Base-by-base conservation (phyloP, 352 stramenopile species). In the Phytopythium chamaehyphon region DNA sequence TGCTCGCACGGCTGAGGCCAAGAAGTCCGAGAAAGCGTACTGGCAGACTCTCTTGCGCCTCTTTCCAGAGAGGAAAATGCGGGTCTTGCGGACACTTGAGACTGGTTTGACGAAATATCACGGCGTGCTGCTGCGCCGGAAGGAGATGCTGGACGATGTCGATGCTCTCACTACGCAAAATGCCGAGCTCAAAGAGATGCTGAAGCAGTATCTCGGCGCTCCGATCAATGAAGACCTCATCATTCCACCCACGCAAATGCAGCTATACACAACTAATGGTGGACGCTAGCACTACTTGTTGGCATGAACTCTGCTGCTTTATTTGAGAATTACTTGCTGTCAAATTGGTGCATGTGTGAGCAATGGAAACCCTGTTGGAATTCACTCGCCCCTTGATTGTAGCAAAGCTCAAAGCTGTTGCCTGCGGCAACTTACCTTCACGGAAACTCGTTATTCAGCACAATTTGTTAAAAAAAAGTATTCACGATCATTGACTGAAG, bases 131-230 rank as follows among this genome's bases (percentile, higher is more conserved):
- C 55, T 84, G 48, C 73, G 86, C 14, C 73, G 90, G 39, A 91
- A 94, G 47, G 66, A 82, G 16, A 64, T 84, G 16, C 88, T 97
- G 39, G 66, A 93, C 40, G 75, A 95, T 24, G 82, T 97, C 12
- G 73, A 62, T 6, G 57, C 47, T 24, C 81, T 98, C 37, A 80
- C 90, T 46, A 50, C 58, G 31, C 85, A 97, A 57, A 98, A 98
- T 54, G 56, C 61, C 12, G 76, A 97, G 67, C 83, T 97, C 51
- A 97, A 96, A 67, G 73, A 65, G 22, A 59, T 97, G 21, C 68
- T 97, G 28, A 93, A 95, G 47, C 83, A 97, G 46, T 97, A 97
- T 53, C 61, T 97, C 11, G 79, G 76, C 19, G 81, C 80, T 4
- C 61, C 78, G 10, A 88, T 93, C 56, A 92, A 93, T 61, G 80